These are phyloP conservation scores for Neopestalotiopsis sp. DNA, from an alignment of 2,329 filamentous ascomycete genomes.

Conservation along the genomic window DNA sequence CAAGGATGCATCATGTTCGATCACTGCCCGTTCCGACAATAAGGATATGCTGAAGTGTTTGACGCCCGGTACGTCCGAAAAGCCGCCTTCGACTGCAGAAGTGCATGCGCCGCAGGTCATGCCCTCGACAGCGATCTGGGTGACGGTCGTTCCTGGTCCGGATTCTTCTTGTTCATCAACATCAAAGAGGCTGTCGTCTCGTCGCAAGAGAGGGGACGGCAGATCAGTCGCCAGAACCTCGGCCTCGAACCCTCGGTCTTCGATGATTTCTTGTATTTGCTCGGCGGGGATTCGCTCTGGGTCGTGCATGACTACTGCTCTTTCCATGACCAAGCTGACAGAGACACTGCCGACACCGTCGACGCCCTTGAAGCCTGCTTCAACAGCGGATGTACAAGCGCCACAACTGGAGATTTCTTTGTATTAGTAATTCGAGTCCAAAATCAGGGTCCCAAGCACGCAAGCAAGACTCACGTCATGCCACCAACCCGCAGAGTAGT, in stretches of 20 bases:
- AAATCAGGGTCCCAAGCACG: slow-evolving; percentile 2
- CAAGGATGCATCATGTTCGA: slow-evolving; percentile 73
- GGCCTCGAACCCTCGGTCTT: slow-evolving; percentile 91
- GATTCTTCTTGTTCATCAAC: slow-evolving; percentile 46
- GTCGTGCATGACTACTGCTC: slow-evolving; percentile 93
- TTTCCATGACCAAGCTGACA: slow-evolving; percentile 92
- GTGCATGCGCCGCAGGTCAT: slow-evolving; percentile 95
- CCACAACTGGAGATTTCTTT: slow-evolving; percentile 66
- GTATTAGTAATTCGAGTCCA: slow-evolving; percentile 33
- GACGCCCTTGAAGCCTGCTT: slow-evolving; percentile 84
- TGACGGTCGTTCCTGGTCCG: slow-evolving; percentile 56
- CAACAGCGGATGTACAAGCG: slow-evolving; percentile 93
- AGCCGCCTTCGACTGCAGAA: slow-evolving; percentile 80
- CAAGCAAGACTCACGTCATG: slow-evolving; percentile 67
- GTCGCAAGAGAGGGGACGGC: slow-evolving; percentile 56
- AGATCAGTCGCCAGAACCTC: slow-evolving; percentile 84
- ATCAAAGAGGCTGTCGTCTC: slow-evolving; percentile 38
- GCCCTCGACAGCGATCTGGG: slow-evolving; percentile 79
- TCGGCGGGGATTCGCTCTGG: slow-evolving; percentile 75
- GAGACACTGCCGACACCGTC: slow-evolving; percentile 85
- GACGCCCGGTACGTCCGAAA: slow-evolving; percentile 75
- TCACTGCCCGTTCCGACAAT: slow-evolving; percentile 82
- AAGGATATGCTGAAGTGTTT: slow-evolving; percentile 82
- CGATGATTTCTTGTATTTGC: slow-evolving; percentile 81
- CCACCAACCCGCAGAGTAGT: slow-evolving; percentile 91